Base-by-base conservation (phyloP, 2,329 filamentous ascomycete genomes). In the Plenodomus tracheiphilus region DNA sequence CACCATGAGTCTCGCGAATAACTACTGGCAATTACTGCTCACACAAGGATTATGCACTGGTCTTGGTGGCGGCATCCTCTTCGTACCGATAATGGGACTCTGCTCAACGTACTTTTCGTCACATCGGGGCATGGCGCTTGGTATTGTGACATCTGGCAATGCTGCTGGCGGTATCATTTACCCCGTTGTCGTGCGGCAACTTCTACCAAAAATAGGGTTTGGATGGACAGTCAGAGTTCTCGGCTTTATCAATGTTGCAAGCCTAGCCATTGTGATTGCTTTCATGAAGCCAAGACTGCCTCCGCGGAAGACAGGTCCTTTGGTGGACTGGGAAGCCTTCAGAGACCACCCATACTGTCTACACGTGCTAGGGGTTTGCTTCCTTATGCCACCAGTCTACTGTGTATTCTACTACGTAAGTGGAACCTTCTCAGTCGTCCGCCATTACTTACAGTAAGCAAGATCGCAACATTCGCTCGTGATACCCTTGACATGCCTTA, bases 161-260 rank as follows among this genome's bases (percentile, higher is more conserved):
- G 79, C 79, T 0, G 78, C 80, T 0, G 86, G 85, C 1, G 85
- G 85, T 0, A 72, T 87, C 35, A 74, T 87, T 1, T 88, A 85
- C 59, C 85, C 85, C 0, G 69, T 81, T 5, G 61, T 79, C 2
- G 70, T 77, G 2, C 65, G 70, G 18, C 77, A 82, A 46, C 69
- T 87, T 19, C 69, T 86, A 70, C 75, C 3, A 3, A 58, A 51
- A 28, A 43, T 70, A 5, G 66, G 68, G 1, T 70, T 69, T 39
- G 58, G 53, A 3, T 70, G 68, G 66, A 69, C 68, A 4, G 59
- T 68, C 2, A 49, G 65, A 25, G 62, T 73, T 3, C 63, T 82
- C 35, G 79, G 73, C 0, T 78, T 82, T 46, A 68, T 81, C 18
- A 69, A 76, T 20, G 54, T 78, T 8, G 68, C 57, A 15, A 65